Conservation (phyloP, 2,329 filamentous ascomycete species). For the Plenodomus lindquistii region DNA sequence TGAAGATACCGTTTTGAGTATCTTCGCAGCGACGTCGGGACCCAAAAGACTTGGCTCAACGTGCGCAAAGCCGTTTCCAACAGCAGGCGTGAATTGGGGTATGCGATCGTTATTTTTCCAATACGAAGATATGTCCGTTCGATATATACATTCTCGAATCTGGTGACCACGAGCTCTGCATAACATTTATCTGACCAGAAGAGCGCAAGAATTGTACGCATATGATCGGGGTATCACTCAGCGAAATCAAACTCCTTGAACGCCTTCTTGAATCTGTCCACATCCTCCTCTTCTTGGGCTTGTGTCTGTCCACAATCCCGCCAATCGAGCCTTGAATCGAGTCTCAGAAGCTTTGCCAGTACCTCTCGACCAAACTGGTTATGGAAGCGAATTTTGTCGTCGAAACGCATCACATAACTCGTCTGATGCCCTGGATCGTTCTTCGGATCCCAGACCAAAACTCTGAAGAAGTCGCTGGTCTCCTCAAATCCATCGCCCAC, state of each 20-base stretch:
- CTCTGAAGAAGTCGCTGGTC: constrained; percentile 71
- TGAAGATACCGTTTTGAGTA: constrained; percentile 33
- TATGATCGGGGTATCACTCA: constrained; percentile 6
- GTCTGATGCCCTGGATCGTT: constrained; percentile 61
- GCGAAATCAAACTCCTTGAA: constrained; percentile 91
- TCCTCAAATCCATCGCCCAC: constrained; percentile 49
- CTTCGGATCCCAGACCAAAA: constrained; percentile 74
- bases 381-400: constrained; percentile 76
- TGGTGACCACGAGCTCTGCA: neutral
- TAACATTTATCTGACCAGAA: neutral
- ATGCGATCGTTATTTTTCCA: neutral
- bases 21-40: constrained; percentile 15
- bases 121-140: neutral
- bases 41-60: constrained; percentile 14
- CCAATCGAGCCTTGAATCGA: constrained; percentile 83
- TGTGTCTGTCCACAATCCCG: constrained; percentile 77
- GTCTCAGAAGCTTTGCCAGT: constrained; percentile 79
- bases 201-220: neutral
- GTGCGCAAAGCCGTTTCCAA: neutral
- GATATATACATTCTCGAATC: neutral
- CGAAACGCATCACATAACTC: constrained; percentile 74
- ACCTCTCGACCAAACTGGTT: constrained; percentile 88
- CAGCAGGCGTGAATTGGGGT: neutral
- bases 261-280: constrained; percentile 74
- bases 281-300: constrained; percentile 78